These are phyloP conservation scores for Gremmenia infestans DNA, from an alignment of 2,329 filamentous ascomycete genomes.

Conservation along the genomic window DNA sequence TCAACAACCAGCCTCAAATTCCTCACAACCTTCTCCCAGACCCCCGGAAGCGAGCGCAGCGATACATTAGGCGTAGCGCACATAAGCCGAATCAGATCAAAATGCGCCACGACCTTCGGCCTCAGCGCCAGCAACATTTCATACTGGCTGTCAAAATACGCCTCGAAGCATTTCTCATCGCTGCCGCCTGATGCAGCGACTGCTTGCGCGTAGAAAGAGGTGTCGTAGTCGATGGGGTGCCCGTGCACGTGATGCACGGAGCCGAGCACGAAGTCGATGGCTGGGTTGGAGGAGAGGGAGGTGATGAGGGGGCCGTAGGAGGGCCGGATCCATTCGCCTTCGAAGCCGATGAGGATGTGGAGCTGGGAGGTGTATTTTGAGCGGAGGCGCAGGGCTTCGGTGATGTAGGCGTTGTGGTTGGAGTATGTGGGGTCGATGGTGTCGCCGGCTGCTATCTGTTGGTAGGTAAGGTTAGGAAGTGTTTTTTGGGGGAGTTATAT, in stretches of 20 bases:
- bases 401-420: slow-evolving; percentile 67
- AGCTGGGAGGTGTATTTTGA: slow-evolving; percentile 65
- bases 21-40: slow-evolving; percentile 70
- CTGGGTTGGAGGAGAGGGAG: slow-evolving; percentile 52
- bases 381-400: slow-evolving; percentile 70
- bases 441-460: slow-evolving; percentile 41
- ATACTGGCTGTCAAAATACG: slow-evolving; percentile 84
- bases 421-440: slow-evolving; percentile 44
- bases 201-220: slow-evolving; percentile 51
- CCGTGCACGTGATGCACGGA: slow-evolving; percentile 86
- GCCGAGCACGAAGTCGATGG: slow-evolving; percentile 86
- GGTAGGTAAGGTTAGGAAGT: slow-evolving; percentile 1
- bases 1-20: slow-evolving; percentile 67
- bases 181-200: slow-evolving; percentile 42
- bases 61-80: slow-evolving; percentile 63
- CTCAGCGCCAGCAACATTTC: slow-evolving; percentile 69
- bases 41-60: slow-evolving; percentile 50
- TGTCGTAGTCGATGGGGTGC: slow-evolving; percentile 85
- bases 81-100: slow-evolving; percentile 83
- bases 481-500: background rate
- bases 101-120: slow-evolving; percentile 84
- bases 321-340: slow-evolving; percentile 85
- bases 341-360: slow-evolving; percentile 81
- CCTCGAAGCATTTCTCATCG: slow-evolving; percentile 70
- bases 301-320: slow-evolving; percentile 54